These are phyloP conservation scores for Colletotrichum sp. DNA, from an alignment of 2,329 filamentous ascomycete genomes.

Conservation along the genomic window DNA sequence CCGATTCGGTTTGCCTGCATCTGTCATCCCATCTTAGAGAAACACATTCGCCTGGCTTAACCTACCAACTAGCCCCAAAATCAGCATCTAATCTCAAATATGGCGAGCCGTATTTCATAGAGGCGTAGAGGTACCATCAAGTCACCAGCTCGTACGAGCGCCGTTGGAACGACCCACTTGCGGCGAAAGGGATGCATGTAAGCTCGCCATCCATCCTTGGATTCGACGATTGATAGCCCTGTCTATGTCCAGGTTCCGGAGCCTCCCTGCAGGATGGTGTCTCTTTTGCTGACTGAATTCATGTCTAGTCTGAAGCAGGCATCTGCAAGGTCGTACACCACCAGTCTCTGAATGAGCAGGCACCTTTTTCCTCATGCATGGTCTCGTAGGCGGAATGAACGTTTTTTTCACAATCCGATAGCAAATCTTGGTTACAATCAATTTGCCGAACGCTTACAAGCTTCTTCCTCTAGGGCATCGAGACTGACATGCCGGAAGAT, in stretches of 20 bases:
- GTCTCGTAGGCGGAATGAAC: not conserved
- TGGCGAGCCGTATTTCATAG: not conserved
- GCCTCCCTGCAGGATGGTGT: not conserved
- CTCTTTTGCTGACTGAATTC: not conserved
- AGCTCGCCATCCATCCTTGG: not conserved
- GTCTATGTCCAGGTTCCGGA: not conserved
- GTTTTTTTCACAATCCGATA: not conserved
- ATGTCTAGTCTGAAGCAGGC: not conserved
- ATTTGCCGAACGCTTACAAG: not conserved
- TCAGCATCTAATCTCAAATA: not conserved
- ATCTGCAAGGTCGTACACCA: not conserved
- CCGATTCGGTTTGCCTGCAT: not conserved
- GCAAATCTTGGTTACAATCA: not conserved
- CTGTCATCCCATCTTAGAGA: not conserved
- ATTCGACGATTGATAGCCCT: not conserved
- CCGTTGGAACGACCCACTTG: not conserved
- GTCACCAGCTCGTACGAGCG: not conserved
- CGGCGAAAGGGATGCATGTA: not conserved
- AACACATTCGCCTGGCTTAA: not conserved
- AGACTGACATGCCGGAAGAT: not conserved
- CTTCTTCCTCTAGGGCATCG: not conserved
- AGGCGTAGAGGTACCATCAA: not conserved
- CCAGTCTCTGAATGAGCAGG: not conserved
- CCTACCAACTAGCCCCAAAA: not conserved
- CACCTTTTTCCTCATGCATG: not conserved